Evolutionary conservation across 2,329 filamentous ascomycete species (phyloP), one percentile per base, ranked within the genome.

Genomic region (Alternaria incomplexa): DNA sequence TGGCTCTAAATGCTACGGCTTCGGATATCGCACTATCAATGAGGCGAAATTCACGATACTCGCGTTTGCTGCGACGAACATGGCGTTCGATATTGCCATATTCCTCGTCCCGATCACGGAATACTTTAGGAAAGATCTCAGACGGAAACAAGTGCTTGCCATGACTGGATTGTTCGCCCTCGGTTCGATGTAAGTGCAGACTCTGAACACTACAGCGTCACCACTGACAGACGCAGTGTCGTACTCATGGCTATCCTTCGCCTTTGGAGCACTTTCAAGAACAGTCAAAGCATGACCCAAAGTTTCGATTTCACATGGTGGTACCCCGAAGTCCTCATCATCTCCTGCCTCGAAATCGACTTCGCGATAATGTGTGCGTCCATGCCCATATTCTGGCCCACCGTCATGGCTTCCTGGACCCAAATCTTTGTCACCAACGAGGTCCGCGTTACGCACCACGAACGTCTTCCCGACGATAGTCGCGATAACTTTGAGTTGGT

Each of bases 381-480:
- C 9, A 76, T 80, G 61, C 77, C 77, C 15, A 78, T 79, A 32
- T 79, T 80, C 69, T 80, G 77, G 77, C 77, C 76, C 7, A 63
- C 70, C 13, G 65, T 80, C 32, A 59, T 73, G 12, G 54, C 66
- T n/a, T 68, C 69, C n/a, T 69, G 69, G 47, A 71, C 66, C 10
- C 67, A 75, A 7, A 80, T 79, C 32, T 76, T 78, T 46, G 73
- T 79, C 44, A 76, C 75, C 4, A 72, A 75, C 45, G 77, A 80
- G 61, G 74, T 79, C 17, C 69, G 68, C 22, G 71, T 80, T 9
- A 71, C 68, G 17, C 67, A 71, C 30, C 69, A 74, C 36, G 64
- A 67, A 17, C 73, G 69, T 28, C 59, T 70, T 1, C 56, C 64
- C 8, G 52, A 57, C 10, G 56, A 52, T 12, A 61, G 57, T 5